phyloP scores from a whole-genome alignment of 2,329 filamentous ascomycete genomes.

The Cryphonectria radicalis region DNA sequence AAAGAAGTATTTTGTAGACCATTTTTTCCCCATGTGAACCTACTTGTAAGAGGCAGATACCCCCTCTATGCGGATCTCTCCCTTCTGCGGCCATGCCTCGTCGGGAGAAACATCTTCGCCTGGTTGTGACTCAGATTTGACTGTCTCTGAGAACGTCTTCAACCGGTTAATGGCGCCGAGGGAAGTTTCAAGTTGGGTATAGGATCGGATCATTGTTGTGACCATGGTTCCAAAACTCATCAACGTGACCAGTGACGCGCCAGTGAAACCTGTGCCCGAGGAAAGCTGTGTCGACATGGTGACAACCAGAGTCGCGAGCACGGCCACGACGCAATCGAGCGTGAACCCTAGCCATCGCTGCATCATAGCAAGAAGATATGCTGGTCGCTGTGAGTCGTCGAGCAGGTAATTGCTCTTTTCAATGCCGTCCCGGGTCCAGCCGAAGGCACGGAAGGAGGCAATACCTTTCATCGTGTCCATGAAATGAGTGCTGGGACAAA shows the following conservation, averaged over 20 bases:
- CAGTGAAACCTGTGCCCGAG: slow-evolving; percentile 43
- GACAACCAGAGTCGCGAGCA: slow-evolving; percentile 53
- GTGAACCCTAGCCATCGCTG: slow-evolving; percentile 61
- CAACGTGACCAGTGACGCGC: slow-evolving; percentile 44
- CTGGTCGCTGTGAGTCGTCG: slow-evolving; percentile 59
- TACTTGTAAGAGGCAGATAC: slow-evolving; percentile 34
- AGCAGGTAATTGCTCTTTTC: slow-evolving; percentile 52
- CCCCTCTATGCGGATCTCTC: slow-evolving; percentile 33
- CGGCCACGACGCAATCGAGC: slow-evolving; percentile 53
- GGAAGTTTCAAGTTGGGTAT: slow-evolving; percentile 41
- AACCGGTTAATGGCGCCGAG: slow-evolving; percentile 40
- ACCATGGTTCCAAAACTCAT: slow-evolving; percentile 42
- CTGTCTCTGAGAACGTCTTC: slow-evolving; percentile 34
- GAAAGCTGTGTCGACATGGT: slow-evolving; percentile 50
- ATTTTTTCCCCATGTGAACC: neutral
- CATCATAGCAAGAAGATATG: slow-evolving; percentile 60
- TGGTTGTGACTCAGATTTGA: slow-evolving; percentile 33
- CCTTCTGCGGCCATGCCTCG: slow-evolving; percentile 37
- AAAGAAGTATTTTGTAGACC: no score
- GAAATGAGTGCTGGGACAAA: slow-evolving; percentile 49
- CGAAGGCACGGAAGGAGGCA: slow-evolving; percentile 60
- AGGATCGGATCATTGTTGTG: slow-evolving; percentile 38
- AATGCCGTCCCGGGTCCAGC: slow-evolving; percentile 52
- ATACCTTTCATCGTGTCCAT: slow-evolving; percentile 60
- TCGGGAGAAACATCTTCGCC: slow-evolving; percentile 34